A percentile compares a stretch with the other conserved stretches of the same genome.
phyloP scores from a whole-genome alignment of 148 eudicot genomes.

The Fallopia convolvulus region DNA sequence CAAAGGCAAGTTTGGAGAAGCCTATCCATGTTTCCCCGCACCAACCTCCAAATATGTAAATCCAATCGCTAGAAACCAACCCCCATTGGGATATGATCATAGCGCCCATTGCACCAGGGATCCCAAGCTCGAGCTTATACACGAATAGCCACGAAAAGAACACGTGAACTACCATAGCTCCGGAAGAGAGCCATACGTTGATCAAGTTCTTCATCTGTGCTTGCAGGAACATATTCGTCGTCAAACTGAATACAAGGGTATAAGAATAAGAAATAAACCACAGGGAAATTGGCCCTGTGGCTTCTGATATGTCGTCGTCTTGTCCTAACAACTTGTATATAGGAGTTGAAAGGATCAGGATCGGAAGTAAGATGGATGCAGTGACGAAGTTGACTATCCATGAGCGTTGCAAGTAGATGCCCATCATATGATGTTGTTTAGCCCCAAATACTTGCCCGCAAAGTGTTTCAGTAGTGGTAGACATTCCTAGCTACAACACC shows the following conservation, averaged over 20 bases:
- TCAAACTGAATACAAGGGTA: background rate
- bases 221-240: slow-evolving; percentile 59
- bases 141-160: slow-evolving; percentile 35
- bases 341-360: slow-evolving; percentile 4
- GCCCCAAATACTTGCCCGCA: slow-evolving; percentile 7
- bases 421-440: background rate
- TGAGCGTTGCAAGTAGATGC: slow-evolving; percentile 6
- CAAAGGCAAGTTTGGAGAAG: background rate
- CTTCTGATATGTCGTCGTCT: slow-evolving; percentile 6
- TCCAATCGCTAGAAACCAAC: background rate
- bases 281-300: background rate
- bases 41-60: slow-evolving; percentile 7
- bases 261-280: slow-evolving; percentile 11
- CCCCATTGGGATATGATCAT: slow-evolving; percentile 3
- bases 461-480: background rate
- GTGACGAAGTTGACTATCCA: slow-evolving; percentile 6
- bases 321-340: slow-evolving; percentile 13
- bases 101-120: slow-evolving; percentile 6
- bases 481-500: background rate
- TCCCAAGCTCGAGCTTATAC: background rate
- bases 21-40: slow-evolving; percentile 2
- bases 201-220: slow-evolving; percentile 59
- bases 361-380: background rate
- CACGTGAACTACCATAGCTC: slow-evolving; percentile 32
- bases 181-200: slow-evolving; percentile 31